Percentiles rank a stretch among this genome's conserved stretches.
phyloP scores from a whole-genome alignment of 192 early-diverging fungal genomes.

The Paraglomus occultum region DNA sequence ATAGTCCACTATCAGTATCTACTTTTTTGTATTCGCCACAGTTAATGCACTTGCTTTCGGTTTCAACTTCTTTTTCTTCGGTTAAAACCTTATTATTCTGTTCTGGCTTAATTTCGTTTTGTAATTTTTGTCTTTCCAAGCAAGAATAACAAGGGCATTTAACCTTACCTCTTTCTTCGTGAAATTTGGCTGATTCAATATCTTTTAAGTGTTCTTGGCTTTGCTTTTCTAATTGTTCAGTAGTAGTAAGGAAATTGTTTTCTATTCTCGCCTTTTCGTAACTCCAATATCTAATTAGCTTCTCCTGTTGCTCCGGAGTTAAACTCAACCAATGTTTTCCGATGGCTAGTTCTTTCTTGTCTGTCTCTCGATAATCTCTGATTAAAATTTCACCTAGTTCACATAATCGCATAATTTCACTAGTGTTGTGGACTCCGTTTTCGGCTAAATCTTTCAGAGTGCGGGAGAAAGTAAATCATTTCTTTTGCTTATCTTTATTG shows the following conservation, averaged over 20 bases:
- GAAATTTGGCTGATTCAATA: conserved; percentile 5
- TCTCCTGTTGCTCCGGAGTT: neutral
- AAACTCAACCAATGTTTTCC: conserved; percentile 4
- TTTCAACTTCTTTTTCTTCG: too few species aligned
- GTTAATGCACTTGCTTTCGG: too few species aligned
- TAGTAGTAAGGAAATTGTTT: neutral
- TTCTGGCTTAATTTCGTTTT: too few species aligned
- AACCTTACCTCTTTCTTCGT: conserved; percentile 21
- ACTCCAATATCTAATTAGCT: conserved; percentile 20
- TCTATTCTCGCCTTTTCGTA: neutral
- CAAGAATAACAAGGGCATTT: conserved; percentile 9
- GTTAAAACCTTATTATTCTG: too few species aligned
- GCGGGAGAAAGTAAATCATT: neutral
- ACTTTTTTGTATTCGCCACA: too few species aligned
- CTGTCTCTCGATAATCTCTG: conserved; percentile 4
- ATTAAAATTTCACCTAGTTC: neutral
- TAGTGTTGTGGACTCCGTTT: neutral
- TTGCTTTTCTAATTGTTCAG: conserved; percentile 8
- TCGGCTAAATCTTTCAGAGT: conserved; percentile 1
- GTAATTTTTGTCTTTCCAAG: too few species aligned
- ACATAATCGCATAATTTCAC: neutral
- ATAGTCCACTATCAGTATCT: too few species aligned
- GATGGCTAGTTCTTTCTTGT: neutral
- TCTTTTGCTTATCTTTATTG: neutral
- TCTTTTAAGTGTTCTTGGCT: conserved; percentile 6